Evolutionary conservation across 1,284 basidiomycete species (phyloP), one percentile per base, ranked within the genome.

Genomic region (Puccinia polysora): DNA sequence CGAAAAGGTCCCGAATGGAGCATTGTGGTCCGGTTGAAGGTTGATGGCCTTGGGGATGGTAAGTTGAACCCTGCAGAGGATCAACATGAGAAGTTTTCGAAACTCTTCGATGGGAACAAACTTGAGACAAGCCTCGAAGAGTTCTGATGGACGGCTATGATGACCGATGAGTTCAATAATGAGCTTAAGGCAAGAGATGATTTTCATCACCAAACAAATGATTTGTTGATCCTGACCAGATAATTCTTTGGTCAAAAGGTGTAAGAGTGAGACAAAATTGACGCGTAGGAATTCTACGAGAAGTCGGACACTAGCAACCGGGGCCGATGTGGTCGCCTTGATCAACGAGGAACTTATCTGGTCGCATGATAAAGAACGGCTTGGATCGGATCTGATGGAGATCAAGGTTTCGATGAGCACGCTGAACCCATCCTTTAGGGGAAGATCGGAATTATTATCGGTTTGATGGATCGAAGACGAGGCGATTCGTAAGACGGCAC

Each of bases 171-270:
- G 20, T 10, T 63, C 30, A 45, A 63, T 49, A 34, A 63, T 32
- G 1, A 32, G 18, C 15, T 49, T n/a, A n/a, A 63, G 28, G 18
- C 25, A 63, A 47, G 60, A 63, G 18, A 30, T 50, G 18, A 63
- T 47, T 34, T 28, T 30, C 4, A 38, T 47, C n/a, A 25, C 30
- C 18, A 63, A 50, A 50, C 20, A 2, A 49, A 50, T 49, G 3
- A 63, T 63, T 15, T 47, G 18, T 38, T 63, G 18, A 45, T 63
- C 60, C 49, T 63, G 40, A 49, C 60, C 60, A 20, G 47, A 63
- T 50, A 20, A 25, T 50, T 63, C 43, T 38, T 63, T 63, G 28
- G 49, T 23, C 43, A 63, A 25, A n/a, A 63, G 40, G 18, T 32
- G 47, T 49, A 45, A 47, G 3, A 63, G 47, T 28, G 28, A 63